Conservation (phyloP, 441 rosid species). For the Erodium texanum region DNA sequence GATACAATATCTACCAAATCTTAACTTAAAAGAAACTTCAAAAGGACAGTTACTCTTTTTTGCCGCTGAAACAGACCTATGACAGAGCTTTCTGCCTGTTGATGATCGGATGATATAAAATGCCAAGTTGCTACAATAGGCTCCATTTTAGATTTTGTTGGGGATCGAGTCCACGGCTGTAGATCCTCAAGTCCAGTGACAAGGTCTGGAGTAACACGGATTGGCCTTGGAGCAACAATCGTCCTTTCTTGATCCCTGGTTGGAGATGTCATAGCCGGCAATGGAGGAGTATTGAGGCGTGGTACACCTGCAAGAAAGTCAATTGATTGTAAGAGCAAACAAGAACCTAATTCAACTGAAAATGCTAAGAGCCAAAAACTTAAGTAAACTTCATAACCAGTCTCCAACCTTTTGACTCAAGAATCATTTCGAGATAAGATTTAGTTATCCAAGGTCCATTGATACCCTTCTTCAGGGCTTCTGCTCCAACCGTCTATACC, state of each 20-base stretch:
- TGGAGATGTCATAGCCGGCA: constrained; percentile 38
- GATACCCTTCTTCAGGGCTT: constrained; percentile 71
- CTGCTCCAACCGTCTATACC: constrained; percentile 87
- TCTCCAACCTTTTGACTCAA: constrained; percentile 74
- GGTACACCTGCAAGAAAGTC: constrained; percentile 67
- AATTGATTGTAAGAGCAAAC: constrained; percentile 21
- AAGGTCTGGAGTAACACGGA: constrained; percentile 70
- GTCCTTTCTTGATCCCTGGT: constrained; percentile 54
- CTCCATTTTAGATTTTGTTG: constrained; percentile 93
- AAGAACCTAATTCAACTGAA: constrained; percentile 11
- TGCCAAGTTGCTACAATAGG: constrained; percentile 79
- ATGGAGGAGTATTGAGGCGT: constrained; percentile 92
- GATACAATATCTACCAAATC: neutral
- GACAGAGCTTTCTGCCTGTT: constrained; percentile 38
- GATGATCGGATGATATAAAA: constrained; percentile 50
- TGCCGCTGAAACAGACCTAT: constrained; percentile 50
- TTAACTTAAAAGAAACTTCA: neutral
- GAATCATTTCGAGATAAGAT: constrained; percentile 92
- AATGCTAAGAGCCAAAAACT: constrained; percentile 13
- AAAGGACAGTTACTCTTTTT: constrained; percentile 8
- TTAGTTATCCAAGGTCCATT: constrained; percentile 90
- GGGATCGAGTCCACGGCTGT: constrained; percentile 99
- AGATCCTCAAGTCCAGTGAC: constrained; percentile 78
- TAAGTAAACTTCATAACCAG: constrained; percentile 15
- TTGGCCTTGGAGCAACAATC: constrained; percentile 87